These are phyloP conservation scores for Neodidymelliopsis sp. DNA, from an alignment of 2,329 filamentous ascomycete species.

Conservation along the genomic window DNA sequence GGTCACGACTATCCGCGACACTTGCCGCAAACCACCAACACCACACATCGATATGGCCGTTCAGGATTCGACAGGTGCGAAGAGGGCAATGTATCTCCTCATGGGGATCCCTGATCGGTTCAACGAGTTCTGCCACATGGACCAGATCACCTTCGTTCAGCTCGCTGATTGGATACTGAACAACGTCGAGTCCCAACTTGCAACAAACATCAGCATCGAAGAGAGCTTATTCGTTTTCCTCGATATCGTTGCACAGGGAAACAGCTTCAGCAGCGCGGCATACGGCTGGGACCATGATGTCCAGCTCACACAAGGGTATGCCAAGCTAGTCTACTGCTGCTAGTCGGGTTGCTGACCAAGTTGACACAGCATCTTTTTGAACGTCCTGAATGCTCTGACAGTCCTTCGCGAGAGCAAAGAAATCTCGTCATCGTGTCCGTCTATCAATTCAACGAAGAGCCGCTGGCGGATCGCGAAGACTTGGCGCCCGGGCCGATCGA, in stretches of 20 bases:
- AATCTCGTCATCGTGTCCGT: slow-evolving; percentile 40
- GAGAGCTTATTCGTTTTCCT: slow-evolving; percentile 49
- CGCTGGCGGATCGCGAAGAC: slow-evolving; percentile 44
- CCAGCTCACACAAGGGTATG: slow-evolving; percentile 46
- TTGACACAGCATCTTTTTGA: slow-evolving; percentile 44
- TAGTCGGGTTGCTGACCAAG: slow-evolving; percentile 21
- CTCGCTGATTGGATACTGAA: slow-evolving; percentile 49
- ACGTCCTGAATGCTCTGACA: slow-evolving; percentile 44
- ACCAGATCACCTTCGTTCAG: slow-evolving; percentile 48
- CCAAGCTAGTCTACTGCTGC: slow-evolving; percentile 15
- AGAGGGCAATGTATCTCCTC: slow-evolving; percentile 41
- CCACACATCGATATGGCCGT: slow-evolving; percentile 30
- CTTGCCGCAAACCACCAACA: neutral
- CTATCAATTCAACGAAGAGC: slow-evolving; percentile 40
- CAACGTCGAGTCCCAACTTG: slow-evolving; percentile 40
- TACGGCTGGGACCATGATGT: slow-evolving; percentile 47
- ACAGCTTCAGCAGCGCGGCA: slow-evolving; percentile 43
- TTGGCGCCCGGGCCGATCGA: slow-evolving; percentile 39
- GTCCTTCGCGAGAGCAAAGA: slow-evolving; percentile 44
- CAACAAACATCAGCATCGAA: slow-evolving; percentile 44
- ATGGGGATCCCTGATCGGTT: slow-evolving; percentile 48
- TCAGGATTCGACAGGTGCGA: slow-evolving; percentile 35
- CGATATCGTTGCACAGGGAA: slow-evolving; percentile 48
- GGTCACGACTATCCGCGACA: neutral
- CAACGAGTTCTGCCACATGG: slow-evolving; percentile 48